A percentile compares a stretch with the other conserved stretches of the same genome.
Conservation (phyloP, 345 rosid genomes). For the Citrus trifoliata region DNA sequence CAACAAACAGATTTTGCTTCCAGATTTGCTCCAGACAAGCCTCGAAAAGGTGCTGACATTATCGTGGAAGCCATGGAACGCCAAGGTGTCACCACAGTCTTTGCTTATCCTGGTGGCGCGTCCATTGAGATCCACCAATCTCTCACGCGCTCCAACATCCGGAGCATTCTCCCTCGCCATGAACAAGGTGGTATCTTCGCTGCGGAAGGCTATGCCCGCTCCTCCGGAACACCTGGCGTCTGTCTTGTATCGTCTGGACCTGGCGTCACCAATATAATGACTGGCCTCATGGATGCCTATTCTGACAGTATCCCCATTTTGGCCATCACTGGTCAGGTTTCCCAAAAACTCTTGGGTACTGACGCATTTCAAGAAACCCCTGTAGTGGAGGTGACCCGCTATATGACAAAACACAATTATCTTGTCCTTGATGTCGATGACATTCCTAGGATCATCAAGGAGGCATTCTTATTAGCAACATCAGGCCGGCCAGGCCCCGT, state of each 20-base stretch:
- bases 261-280: constrained; percentile 79
- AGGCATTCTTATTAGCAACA: constrained; percentile 78
- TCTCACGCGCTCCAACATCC: constrained; percentile 27
- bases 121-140: constrained; percentile 44
- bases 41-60: constrained; percentile 83
- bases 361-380: constrained; percentile 93
- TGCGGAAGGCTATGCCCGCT: constrained; percentile 73
- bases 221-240: constrained; percentile 80
- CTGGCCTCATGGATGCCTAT: constrained; percentile 76
- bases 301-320: constrained; percentile 86
- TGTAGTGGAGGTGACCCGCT: constrained; percentile 74
- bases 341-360: constrained; percentile 77
- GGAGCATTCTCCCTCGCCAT: constrained; percentile 35
- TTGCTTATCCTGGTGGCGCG: constrained; percentile 39
- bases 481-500: constrained; percentile 90
- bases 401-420: constrained; percentile 80
- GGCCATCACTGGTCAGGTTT: constrained; percentile 84
- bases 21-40: constrained; percentile 50
- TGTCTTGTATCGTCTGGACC: constrained; percentile 96
- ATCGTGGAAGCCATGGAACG: constrained; percentile 88
- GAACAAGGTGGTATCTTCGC: constrained; percentile 46
- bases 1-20: constrained; percentile 20
- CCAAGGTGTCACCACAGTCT: constrained; percentile 47
- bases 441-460: constrained; percentile 67
- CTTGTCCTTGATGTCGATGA: constrained; percentile 85